Percentiles rank a stretch among this genome's conserved stretches.
phyloP scores from a whole-genome alignment of 495 filamentous ascomycete genomes.

The Lasiosphaeris hirsuta region DNA sequence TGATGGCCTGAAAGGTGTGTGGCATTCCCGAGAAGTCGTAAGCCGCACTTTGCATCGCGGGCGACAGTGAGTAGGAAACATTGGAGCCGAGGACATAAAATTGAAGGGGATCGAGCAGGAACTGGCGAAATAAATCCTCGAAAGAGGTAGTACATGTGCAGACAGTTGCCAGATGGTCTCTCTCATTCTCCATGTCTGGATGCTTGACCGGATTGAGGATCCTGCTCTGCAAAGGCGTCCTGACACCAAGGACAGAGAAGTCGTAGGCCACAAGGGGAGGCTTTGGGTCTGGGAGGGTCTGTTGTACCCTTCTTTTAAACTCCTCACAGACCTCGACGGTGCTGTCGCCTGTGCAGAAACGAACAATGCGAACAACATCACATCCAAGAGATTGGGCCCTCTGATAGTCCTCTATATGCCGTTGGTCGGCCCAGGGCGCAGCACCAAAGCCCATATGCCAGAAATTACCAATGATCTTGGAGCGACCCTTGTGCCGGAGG shows the following conservation, averaged over 20 bases:
- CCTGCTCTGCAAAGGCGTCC: conserved; percentile 64
- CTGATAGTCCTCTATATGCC: conserved; percentile 53
- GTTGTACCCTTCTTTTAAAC: conserved; percentile 47
- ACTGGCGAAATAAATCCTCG: conserved; percentile 53
- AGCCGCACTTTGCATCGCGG: conserved; percentile 76
- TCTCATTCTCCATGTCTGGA: conserved; percentile 55
- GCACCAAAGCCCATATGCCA: conserved; percentile 48
- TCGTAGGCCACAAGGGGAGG: conserved; percentile 70
- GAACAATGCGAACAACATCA: conserved; percentile 65
- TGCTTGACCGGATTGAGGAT: conserved; percentile 69
- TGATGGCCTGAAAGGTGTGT: conserved; percentile 65
- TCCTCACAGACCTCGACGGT: conserved; percentile 56
- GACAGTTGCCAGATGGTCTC: conserved; percentile 41
- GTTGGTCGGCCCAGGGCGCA: conserved; percentile 60
- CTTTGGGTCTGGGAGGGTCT: conserved; percentile 51
- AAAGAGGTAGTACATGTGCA: conserved; percentile 48
- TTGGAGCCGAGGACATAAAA: conserved; percentile 74
- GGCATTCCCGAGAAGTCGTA: conserved; percentile 68
- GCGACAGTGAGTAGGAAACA: conserved; percentile 72
- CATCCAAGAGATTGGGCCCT: conserved; percentile 62
- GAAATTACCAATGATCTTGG: conserved; percentile 72
- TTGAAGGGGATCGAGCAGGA: conserved; percentile 61
- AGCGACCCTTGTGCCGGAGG: conserved; percentile 57
- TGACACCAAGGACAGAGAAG: conserved; percentile 62
- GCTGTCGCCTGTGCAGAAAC: conserved; percentile 56